Percentiles rank a stretch among this genome's conserved stretches.
These are phyloP conservation scores for Benincasa hispida DNA, from an alignment of 306 rosid species.

Conservation along the genomic window DNA sequence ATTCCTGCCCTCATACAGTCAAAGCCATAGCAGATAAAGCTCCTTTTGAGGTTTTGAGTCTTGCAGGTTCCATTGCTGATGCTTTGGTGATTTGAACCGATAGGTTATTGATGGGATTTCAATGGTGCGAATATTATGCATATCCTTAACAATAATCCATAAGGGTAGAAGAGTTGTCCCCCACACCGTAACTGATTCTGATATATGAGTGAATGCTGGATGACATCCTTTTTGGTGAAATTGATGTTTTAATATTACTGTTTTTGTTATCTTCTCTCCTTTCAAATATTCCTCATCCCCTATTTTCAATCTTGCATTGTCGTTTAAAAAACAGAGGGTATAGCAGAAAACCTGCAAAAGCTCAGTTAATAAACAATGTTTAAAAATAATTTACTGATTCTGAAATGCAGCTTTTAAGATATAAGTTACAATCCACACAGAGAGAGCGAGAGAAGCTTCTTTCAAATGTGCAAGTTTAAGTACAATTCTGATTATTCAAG, in stretches of 20 bases:
- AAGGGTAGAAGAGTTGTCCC: too few relatives aligned
- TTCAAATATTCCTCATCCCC: neutral
- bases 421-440: neutral
- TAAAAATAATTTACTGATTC: too few relatives aligned
- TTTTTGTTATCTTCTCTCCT: neutral
- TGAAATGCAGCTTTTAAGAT: neutral
- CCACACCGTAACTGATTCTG: neutral
- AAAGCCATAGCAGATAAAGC: slow-evolving; percentile 55
- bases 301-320: neutral
- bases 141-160: neutral
- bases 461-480: neutral
- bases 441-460: neutral
- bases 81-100: slow-evolving; percentile 52
- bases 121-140: neutral
- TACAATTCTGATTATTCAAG: slow-evolving; percentile 5
- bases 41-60: slow-evolving; percentile 81
- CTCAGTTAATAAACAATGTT: neutral
- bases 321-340: neutral
- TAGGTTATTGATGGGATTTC: neutral
- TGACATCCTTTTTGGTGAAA: neutral
- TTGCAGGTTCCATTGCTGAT: slow-evolving; percentile 81
- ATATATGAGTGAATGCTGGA: neutral
- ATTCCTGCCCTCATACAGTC: slow-evolving; percentile 84
- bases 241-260: neutral
- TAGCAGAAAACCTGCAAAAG: neutral